Evolutionary conservation across 2,329 filamentous ascomycete genomes (phyloP), one percentile per base, ranked within the genome.

Genomic region (Graphilbum fragrans): DNA sequence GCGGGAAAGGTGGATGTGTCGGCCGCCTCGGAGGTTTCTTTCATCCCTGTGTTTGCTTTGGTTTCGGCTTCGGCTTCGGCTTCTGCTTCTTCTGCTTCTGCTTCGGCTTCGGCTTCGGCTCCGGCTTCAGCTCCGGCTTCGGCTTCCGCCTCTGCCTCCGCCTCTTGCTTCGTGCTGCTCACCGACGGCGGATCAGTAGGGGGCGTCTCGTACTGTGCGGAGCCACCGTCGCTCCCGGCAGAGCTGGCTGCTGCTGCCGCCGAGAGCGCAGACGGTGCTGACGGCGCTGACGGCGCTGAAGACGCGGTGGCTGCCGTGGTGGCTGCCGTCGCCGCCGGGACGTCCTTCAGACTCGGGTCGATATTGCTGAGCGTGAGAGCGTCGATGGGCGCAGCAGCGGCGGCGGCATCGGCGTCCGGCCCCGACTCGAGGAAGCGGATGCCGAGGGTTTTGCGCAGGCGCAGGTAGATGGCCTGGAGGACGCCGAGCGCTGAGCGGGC

Each of bases 401-500:
- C 22, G 11, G 22, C 16, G 17, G 41, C 16, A 37, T 43, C 22
- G 39, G 48, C 18, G 42, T 31, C 20, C 18, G 25, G 45, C 35
- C 45, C 51, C 39, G 51, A 49, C 43, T 44, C 45, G 17, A 57
- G 19, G 39, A 55, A 57, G 7, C 50, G 52, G 35, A 56, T 54
- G 14, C 62, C 62, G 16, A 74, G 58, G 3, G 67, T 64, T 52
- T 67, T 69, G 52, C 66, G 69, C 41, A 77, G 62, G 19, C 72
- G 67, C 43, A 67, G 58, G 39, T 69, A 63, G 37, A 77, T 71
- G 14, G 72, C 72, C 47, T 65, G 66, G 10, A 78, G 56, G 2
- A 79, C 72, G 10, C 70, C 67, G 16, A 72, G 57, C 0, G 72
- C 74, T 2, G 70, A 63, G 35, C 62, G 67, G 3, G 73, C 74